Percentiles rank a stretch among this genome's conserved stretches.
Conservation (phyloP, 2,329 filamentous ascomycete species). For the Cercospora berteroae region DNA sequence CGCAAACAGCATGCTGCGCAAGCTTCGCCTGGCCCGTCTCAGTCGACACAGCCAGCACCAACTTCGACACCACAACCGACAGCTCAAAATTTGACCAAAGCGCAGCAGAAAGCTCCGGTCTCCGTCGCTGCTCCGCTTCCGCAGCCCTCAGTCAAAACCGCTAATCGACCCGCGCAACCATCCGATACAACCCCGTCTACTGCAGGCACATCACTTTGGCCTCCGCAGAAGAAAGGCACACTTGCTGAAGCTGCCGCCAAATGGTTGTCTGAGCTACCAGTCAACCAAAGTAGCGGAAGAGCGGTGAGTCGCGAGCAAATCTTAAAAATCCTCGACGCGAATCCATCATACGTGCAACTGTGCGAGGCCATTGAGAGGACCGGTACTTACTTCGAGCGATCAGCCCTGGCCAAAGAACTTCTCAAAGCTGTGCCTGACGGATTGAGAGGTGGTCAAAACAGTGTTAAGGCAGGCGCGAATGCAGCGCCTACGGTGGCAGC, state of each 20-base stretch:
- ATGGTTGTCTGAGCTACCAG: constrained; percentile 46
- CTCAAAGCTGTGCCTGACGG: constrained; percentile 46
- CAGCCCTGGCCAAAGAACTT: constrained; percentile 53
- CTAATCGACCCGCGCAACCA: not conserved
- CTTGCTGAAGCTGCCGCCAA: constrained; percentile 52
- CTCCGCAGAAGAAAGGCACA: constrained; percentile 49
- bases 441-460: constrained; percentile 23
- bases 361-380: constrained; percentile 54
- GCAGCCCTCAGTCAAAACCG: not conserved
- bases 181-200: not conserved
- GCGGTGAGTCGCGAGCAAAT: constrained; percentile 44
- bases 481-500: not conserved
- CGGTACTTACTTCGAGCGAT: constrained; percentile 52
- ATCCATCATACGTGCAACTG: constrained; percentile 56
- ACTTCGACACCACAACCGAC: not conserved
- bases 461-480: constrained; percentile 9
- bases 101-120: constrained; percentile 9
- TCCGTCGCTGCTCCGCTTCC: not conserved
- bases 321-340: constrained; percentile 49
- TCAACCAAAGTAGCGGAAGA: constrained; percentile 47
- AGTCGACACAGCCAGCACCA: constrained; percentile 13
- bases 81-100: not conserved
- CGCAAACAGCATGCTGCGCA: constrained; percentile 29
- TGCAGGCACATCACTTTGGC: constrained; percentile 48
- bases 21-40: constrained; percentile 12